Evolutionary conservation across 208 protist genomes (phyloP), one percentile per base, ranked within the genome.

Genomic region (Leishmania arabica): DNA sequence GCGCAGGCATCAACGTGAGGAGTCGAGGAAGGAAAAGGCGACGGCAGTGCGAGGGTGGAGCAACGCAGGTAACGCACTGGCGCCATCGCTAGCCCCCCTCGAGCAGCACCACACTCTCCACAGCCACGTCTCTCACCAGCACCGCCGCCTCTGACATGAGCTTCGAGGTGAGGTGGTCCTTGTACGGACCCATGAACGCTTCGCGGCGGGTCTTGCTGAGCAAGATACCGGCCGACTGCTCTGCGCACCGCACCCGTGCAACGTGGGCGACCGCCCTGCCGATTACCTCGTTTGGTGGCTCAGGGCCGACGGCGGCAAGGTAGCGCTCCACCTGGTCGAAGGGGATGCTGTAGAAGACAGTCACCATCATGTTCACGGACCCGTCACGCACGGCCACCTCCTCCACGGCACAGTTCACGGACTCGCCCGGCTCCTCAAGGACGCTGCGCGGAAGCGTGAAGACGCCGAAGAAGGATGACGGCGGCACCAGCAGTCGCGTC

Each of bases 291-390:
- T 93, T 97, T 42, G 94, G 94, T 54, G 92, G 86, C 56, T 80
- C 77, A 15, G 94, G 91, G 6, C 94, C 94, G 17, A 96, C 89
- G 1, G 92, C 92, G 4, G 94, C 90, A 17, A 97, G 84, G 78
- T 96, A 97, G 13, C 94, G 89, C 84, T 97, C 94, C 8, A 97
- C 78, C 82, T 95, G 87, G 17, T 91, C 87, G 47, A 94, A 88
- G 6, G 81, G 89, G 51, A 97, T 95, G 21, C 80, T 91, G 79
- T 95, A 95, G 31, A 88, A 85, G 6, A 95, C 66, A 7, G 92
- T 93, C 31, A 93, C 73, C 45, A 92, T 86, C 81, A 97, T 90
- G 79, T 90, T 84, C 27, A 97, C 78, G n/a, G 79, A 74, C 15
- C 92, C 94, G 75, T 96, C 94, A 5, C 85, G 79, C 53, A 93